Conservation (phyloP, 2,329 filamentous ascomycete genomes). For the Aphanocladium album region DNA sequence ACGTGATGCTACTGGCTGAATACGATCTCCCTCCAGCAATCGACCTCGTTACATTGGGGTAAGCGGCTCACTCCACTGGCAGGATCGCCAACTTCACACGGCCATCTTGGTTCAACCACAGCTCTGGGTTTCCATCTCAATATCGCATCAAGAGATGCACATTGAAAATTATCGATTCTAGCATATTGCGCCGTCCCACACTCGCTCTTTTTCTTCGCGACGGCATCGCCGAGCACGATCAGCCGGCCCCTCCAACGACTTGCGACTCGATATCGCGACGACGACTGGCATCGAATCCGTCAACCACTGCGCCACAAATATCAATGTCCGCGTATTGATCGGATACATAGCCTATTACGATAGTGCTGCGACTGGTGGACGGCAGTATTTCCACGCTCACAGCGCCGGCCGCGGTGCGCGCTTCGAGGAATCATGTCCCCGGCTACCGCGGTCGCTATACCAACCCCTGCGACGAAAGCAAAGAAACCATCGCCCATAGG, state of each 20-base stretch:
- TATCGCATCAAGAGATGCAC: constrained; percentile 1
- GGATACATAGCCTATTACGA: background rate
- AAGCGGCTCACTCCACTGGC: constrained; percentile 13
- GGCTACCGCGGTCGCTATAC: constrained; percentile 43
- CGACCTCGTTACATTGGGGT: constrained; percentile 9
- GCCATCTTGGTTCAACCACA: background rate
- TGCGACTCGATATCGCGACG: constrained; percentile 8
- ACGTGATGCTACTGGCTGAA: background rate
- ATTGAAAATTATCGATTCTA: background rate
- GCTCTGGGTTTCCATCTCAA: background rate
- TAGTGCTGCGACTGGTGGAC: constrained; percentile 13
- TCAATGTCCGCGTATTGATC: constrained; percentile 12
- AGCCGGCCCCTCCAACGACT: constrained; percentile 5
- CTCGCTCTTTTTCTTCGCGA: constrained; percentile 6
- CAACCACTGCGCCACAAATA: background rate
- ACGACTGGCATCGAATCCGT: constrained; percentile 3
- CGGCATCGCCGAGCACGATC: constrained; percentile 1
- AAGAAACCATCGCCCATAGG: constrained; percentile 64
- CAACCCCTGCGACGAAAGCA: constrained; percentile 50
- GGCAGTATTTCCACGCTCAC: background rate
- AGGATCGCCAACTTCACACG: constrained; percentile 13
- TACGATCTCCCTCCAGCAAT: constrained; percentile 9
- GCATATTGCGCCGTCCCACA: background rate
- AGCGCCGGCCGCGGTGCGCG: constrained; percentile 17
- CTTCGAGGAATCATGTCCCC: constrained; percentile 46